phyloP scores from a whole-genome alignment of 2,329 filamentous ascomycete species.

The Nannizziopsis arthrosporioides region DNA sequence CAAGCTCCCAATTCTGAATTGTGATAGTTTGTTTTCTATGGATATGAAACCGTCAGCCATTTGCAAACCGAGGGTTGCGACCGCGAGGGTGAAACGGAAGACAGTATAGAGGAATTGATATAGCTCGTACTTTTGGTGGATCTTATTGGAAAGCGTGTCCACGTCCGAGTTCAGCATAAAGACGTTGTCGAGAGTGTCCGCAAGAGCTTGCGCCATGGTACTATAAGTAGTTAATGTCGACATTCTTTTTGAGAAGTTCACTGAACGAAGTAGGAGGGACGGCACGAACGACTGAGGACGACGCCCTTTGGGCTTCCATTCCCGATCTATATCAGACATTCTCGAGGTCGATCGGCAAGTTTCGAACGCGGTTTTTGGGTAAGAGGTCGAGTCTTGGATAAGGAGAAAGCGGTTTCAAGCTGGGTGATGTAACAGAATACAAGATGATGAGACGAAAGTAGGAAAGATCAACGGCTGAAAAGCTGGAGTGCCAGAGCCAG shows the following conservation, averaged over 20 bases:
- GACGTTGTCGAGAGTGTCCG: conserved; percentile 71
- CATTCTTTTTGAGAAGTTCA: neutral
- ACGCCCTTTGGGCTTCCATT: conserved; percentile 70
- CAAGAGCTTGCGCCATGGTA: conserved; percentile 79
- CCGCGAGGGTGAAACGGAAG: neutral
- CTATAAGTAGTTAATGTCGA: conserved; percentile 37
- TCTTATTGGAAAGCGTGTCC: conserved; percentile 59
- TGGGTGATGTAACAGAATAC: neutral
- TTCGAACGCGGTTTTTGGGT: neutral
- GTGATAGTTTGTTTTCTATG: conserved; percentile 67
- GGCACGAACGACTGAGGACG: conserved; percentile 56
- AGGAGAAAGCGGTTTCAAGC: neutral
- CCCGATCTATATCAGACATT: conserved; percentile 55
- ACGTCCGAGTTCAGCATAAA: conserved; percentile 77
- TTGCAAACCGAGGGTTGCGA: no score
- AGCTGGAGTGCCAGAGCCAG: conserved; percentile 21
- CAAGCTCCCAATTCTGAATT: conserved; percentile 64
- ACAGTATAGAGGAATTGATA: neutral
- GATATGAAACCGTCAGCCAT: neutral
- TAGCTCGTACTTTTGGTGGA: conserved; percentile 63
- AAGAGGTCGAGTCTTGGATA: no score
- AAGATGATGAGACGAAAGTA: neutral
- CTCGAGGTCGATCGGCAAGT: conserved; percentile 6
- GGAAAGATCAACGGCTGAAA: neutral
- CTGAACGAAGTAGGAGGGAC: conserved; percentile 7